phyloP scores from a whole-genome alignment of 2,329 filamentous ascomycete species.

The Claviceps pazoutovae region DNA sequence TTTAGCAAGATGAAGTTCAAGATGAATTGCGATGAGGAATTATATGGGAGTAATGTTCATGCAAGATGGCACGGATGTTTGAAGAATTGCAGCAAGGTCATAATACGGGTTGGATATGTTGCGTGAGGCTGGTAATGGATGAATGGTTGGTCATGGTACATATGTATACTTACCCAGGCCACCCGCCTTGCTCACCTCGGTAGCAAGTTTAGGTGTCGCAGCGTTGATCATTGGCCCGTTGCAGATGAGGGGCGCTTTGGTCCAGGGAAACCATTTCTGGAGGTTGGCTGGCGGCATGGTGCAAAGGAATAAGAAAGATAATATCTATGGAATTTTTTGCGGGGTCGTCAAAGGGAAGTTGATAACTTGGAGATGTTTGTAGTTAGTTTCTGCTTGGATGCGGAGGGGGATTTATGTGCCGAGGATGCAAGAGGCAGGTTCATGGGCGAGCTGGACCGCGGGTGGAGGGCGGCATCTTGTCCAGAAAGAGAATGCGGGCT shows the following conservation, averaged over 20 bases:
- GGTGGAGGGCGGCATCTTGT: background rate
- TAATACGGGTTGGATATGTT: too few relatives aligned
- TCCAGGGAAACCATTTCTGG: conserved; percentile 18
- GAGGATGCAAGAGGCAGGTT: background rate
- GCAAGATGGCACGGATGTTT: background rate
- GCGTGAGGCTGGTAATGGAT: too few relatives aligned
- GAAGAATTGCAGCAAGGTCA: background rate
- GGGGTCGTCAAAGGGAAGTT: too few relatives aligned
- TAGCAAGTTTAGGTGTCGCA: conserved; percentile 20
- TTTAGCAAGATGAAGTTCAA: too few relatives aligned
- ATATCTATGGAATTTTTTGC: too few relatives aligned
- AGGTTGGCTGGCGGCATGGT: conserved; percentile 15
- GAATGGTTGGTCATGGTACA: too few relatives aligned
- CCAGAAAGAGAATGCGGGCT: too few relatives aligned
- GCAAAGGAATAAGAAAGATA: background rate
- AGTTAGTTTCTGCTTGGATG: too few relatives aligned
- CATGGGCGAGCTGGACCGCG: background rate
- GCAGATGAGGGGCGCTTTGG: conserved; percentile 16
- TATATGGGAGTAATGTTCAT: background rate
- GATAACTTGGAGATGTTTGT: too few relatives aligned
- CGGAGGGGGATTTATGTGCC: too few relatives aligned
- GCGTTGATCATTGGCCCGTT: conserved; percentile 24
- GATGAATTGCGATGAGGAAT: too few relatives aligned
- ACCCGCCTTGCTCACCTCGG: conserved; percentile 24
- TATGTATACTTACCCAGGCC: conserved; percentile 19